Conservation (phyloP, 148 eudicot species). For the Euryodendron excelsum region DNA sequence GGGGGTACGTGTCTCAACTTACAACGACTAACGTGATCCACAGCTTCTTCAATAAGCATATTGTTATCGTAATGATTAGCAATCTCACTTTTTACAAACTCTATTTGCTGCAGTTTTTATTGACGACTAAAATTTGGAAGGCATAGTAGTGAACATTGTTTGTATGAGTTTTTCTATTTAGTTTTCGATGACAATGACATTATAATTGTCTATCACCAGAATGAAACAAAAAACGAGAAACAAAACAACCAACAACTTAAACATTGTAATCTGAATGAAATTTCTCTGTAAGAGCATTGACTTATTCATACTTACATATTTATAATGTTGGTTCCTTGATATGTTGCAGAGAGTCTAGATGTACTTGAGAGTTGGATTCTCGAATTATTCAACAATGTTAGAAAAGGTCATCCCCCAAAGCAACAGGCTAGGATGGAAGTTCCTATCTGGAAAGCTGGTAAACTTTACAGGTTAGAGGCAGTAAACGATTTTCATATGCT, state of each 20-base stretch:
- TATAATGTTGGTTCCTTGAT: constrained; percentile 11
- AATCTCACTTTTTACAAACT: neutral
- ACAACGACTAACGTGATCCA: no score
- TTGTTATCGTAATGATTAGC: neutral
- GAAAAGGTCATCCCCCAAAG: constrained; percentile 45
- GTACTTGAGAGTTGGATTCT: constrained; percentile 88
- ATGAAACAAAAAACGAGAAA: no score
- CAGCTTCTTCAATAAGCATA: no score
- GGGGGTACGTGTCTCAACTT: no score
- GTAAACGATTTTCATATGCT: constrained; percentile 88
- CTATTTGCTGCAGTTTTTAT: neutral
- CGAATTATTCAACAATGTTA: constrained; percentile 67
- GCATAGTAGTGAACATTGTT: neutral
- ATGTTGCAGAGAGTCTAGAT: constrained; percentile 78
- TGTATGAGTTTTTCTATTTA: neutral
- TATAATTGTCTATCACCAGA: no score
- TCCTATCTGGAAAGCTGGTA: constrained; percentile 83
- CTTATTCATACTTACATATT: neutral
- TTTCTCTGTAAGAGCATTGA: neutral
- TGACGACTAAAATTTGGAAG: neutral
- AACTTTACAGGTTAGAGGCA: constrained; percentile 85
- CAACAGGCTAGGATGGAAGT: constrained; percentile 40
- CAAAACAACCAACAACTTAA: no score
- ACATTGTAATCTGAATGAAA: neutral
- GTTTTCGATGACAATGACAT: neutral